These are phyloP conservation scores for Vicia villosa DNA, from an alignment of 306 rosid genomes.

Conservation along the genomic window DNA sequence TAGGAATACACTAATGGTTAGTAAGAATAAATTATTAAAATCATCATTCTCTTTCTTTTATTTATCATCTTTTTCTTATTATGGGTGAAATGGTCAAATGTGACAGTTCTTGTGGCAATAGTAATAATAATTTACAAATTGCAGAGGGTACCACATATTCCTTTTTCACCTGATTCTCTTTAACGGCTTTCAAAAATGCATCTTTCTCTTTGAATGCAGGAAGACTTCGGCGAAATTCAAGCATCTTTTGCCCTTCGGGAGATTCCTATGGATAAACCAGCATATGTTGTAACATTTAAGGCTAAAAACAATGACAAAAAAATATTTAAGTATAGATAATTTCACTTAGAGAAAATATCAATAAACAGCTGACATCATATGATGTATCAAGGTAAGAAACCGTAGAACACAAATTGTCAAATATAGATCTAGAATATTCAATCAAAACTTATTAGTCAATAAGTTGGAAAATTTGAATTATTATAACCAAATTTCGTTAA, in stretches of 20 bases:
- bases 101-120: background rate
- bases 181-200: conserved; percentile 63
- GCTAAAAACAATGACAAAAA: conserved; percentile 26
- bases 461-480: conserved; percentile 18
- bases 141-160: conserved; percentile 5
- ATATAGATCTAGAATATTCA: conserved; percentile 27
- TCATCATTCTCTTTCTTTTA: background rate
- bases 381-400: conserved; percentile 24
- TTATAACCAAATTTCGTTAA: conserved; percentile 16
- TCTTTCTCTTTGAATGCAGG: conserved; percentile 91
- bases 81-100: background rate
- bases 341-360: conserved; percentile 17
- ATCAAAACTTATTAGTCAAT: conserved; percentile 2
- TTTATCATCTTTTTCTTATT: background rate
- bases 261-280: conserved; percentile 56
- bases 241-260: conserved; percentile 73
- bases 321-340: conserved; percentile 14
- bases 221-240: conserved; percentile 79
- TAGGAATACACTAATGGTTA: background rate
- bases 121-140: conserved; percentile 28
- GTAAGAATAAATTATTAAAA: background rate
- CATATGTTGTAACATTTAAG: conserved; percentile 34
- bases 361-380: conserved; percentile 33
- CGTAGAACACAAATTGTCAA: conserved; percentile 14
- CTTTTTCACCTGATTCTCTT: conserved; percentile 76